A percentile compares a stretch with the other conserved stretches of the same genome.
These are phyloP conservation scores for Parasitella parasitica DNA, from an alignment of 371 early-diverging fungal species.

Conservation along the genomic window DNA sequence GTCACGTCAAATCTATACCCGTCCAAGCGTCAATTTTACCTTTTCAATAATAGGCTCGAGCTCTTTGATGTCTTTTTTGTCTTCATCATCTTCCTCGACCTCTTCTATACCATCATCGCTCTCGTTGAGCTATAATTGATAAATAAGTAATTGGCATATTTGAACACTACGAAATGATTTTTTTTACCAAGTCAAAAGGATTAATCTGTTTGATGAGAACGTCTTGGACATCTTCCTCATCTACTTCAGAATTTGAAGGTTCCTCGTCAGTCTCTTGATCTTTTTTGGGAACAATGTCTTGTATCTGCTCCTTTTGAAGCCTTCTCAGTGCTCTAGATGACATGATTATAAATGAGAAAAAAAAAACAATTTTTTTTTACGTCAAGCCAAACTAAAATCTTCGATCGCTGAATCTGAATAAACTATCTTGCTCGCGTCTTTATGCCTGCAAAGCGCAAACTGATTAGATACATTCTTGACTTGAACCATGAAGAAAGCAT, in stretches of 20 bases:
- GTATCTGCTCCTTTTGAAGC: conserved; percentile 38
- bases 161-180: background rate
- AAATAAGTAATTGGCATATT: no score
- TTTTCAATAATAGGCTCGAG: conserved; percentile 13
- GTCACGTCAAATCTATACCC: background rate
- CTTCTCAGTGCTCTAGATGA: conserved; percentile 47
- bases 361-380: background rate
- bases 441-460: no score
- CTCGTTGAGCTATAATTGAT: conserved; percentile 16
- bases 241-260: conserved; percentile 23
- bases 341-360: conserved; percentile 23
- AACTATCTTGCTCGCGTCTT: background rate
- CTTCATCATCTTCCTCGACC: conserved; percentile 33
- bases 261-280: conserved; percentile 30
- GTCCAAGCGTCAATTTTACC: background rate
- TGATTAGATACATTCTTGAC: background rate
- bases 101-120: conserved; percentile 43
- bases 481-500: background rate
- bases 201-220: conserved; percentile 36
- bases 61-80: conserved; percentile 7
- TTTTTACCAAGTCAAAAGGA: conserved; percentile 67
- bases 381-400: no score
- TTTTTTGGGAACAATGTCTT: background rate
- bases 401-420: background rate
- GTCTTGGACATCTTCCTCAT: conserved; percentile 28